Evolutionary conservation across 2,329 filamentous ascomycete genomes (phyloP).

Genomic region (Fusarium duplospermum): DNA sequence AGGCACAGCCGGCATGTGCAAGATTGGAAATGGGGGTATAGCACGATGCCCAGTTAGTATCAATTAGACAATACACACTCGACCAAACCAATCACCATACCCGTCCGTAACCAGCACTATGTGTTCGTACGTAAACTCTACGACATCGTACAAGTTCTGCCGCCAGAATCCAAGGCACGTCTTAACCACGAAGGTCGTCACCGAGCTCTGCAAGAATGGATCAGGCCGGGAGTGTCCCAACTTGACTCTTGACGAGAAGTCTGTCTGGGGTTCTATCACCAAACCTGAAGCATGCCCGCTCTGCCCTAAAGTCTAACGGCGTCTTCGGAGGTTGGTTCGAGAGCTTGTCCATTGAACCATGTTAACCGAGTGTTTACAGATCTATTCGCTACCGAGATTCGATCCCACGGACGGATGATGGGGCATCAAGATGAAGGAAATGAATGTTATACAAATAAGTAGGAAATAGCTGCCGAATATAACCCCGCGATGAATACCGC

Average conservation of each 20-base stretch:
- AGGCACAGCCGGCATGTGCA: neutral
- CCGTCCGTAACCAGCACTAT: neutral
- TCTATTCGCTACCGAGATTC: neutral
- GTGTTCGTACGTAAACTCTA: neutral
- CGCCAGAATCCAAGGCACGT: neutral
- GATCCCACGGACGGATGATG: neutral
- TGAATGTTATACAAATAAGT: neutral
- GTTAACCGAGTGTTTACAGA: neutral
- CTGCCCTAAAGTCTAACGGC: neutral
- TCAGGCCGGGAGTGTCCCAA: neutral
- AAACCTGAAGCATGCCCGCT: neutral
- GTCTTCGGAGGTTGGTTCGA: neutral
- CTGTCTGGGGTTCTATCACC: neutral
- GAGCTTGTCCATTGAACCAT: neutral
- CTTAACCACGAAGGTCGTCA: neutral
- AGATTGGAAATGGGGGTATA: neutral
- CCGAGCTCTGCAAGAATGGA: neutral
- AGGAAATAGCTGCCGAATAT: neutral
- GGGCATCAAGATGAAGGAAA: neutral
- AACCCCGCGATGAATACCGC: neutral
- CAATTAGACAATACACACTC: neutral
- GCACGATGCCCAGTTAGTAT: neutral
- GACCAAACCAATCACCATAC: neutral
- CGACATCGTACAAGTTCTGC: neutral
- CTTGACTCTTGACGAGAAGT: neutral